Evolutionary conservation across 306 rosid genomes (phyloP), one percentile per base, ranked within the genome.

Genomic region (Coriaria nepalensis): DNA sequence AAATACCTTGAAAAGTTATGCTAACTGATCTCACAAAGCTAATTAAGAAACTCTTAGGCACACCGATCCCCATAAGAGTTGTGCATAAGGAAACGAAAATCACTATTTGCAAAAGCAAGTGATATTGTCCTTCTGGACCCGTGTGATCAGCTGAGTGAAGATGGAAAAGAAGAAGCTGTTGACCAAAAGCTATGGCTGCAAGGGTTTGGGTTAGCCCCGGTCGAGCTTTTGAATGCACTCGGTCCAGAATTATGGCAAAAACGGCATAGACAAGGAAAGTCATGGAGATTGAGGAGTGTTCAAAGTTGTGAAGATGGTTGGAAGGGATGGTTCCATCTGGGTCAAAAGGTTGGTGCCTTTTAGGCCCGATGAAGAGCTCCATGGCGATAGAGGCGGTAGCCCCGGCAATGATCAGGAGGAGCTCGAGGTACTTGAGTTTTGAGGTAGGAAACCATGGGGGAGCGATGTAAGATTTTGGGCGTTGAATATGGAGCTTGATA

Each of bases 71-170:
- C 20, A 81, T 6, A 0, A 88, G 64, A 5, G 93, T 48, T 0
- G 87, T 74, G 39, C 47, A 32, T 0, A 90, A 13, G 4, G 82
- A 81, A 0, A 77, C 56, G 0, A 57, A 0, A 15, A 84, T 37
- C 0, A 90, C 9, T 0, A 84, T 47, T 47, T 81, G 90, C 0
- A 88, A 47, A 33, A 88, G 49, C 44, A 74, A 8, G 55, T 90
- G 97, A 68, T 74, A 90, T 14, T 81, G 97, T 5, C 95, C 97
- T 43, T 84, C 93, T 0, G 92, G 93, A 1, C 93, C 95, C 43
- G 7, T 55, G 62, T 90, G 97, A 37, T 83, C 97, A 0, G 95
- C 67, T 0, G 95, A 81, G 74, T 81, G 93, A 11, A 81, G 78
- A 43, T 70, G 87, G 43, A 80, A 84, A 8, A 88, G 84, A 10